These are phyloP conservation scores for Sarocladium brachiariae DNA, from an alignment of 2,329 filamentous ascomycete genomes.

Conservation along the genomic window DNA sequence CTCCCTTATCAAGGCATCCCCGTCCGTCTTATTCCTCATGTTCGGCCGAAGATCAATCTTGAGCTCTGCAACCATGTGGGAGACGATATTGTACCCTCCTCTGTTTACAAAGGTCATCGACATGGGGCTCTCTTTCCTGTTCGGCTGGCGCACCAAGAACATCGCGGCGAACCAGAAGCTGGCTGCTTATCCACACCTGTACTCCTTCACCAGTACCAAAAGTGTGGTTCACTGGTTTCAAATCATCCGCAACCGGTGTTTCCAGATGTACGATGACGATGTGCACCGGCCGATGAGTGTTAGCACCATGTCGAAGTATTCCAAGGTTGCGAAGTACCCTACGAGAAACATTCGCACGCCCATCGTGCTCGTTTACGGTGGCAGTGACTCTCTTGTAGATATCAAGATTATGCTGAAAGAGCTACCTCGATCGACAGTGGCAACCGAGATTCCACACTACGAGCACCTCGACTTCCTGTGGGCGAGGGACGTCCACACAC, in stretches of 20 bases:
- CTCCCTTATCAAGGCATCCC: conserved; percentile 86
- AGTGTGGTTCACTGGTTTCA: conserved; percentile 99
- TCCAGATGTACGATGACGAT: conserved; percentile 99
- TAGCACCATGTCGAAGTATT: conserved; percentile 70
- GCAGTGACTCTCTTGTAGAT: conserved; percentile 87
- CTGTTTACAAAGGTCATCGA: conserved; percentile 89
- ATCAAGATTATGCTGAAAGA: conserved; percentile 89
- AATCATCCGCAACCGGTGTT: conserved; percentile 91
- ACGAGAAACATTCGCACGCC: conserved; percentile 96
- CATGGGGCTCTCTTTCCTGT: conserved; percentile 71
- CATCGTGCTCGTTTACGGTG: conserved; percentile 88
- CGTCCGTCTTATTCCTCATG: conserved; percentile 83
- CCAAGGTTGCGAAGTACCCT: conserved; percentile 93
- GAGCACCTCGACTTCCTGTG: conserved; percentile 97
- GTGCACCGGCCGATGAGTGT: conserved; percentile 70
- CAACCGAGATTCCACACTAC: conserved; percentile 83
- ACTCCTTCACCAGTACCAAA: conserved; percentile 95
- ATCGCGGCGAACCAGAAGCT: conserved; percentile 85
- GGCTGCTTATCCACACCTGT: conserved; percentile 90
- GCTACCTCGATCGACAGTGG: conserved; percentile 75
- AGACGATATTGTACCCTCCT: conserved; percentile 88
- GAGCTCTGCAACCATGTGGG: conserved; percentile 93
- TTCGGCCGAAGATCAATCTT: conserved; percentile 90
- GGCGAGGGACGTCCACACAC: conserved; percentile 74
- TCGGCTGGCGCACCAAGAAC: conserved; percentile 82